phyloP scores from a whole-genome alignment of 2,329 filamentous ascomycete species.

The Pseudogymnoascus pannorum region DNA sequence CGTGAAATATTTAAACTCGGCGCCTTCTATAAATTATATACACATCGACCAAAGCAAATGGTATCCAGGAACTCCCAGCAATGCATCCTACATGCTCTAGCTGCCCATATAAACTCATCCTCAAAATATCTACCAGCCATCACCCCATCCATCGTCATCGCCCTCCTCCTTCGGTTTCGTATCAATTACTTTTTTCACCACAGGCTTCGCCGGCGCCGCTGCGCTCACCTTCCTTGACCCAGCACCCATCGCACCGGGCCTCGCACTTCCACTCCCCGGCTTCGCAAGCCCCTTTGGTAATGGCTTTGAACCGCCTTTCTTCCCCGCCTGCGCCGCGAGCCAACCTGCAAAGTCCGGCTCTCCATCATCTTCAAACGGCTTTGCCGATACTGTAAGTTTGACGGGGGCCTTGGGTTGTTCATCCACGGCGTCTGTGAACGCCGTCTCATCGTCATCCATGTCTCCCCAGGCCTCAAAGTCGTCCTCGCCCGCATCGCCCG shows the following conservation, averaged over 20 bases:
- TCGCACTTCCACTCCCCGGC: constrained; percentile 31
- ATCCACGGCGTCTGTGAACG: constrained; percentile 33
- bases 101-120: background rate
- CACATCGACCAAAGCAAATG: background rate
- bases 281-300: constrained; percentile 81
- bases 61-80: constrained; percentile 5
- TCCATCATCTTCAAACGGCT: constrained; percentile 69
- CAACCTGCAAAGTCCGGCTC: constrained; percentile 96
- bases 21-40: constrained; percentile 4
- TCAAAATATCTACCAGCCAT: constrained; percentile 46
- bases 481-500: constrained; percentile 50
- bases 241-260: constrained; percentile 28
- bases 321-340: constrained; percentile 76
- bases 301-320: constrained; percentile 49
- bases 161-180: constrained; percentile 55
- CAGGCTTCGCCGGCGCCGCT: constrained; percentile 29
- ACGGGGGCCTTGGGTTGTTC: constrained; percentile 19
- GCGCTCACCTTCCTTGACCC: constrained; percentile 24
- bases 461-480: constrained; percentile 69
- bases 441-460: constrained; percentile 48
- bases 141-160: constrained; percentile 56
- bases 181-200: constrained; percentile 58
- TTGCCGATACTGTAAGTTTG: constrained; percentile 24
- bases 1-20: background rate
- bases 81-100: background rate